These are phyloP conservation scores for Nothomitra cinnamomea DNA, from an alignment of 2,329 filamentous ascomycete species.

Conservation along the genomic window DNA sequence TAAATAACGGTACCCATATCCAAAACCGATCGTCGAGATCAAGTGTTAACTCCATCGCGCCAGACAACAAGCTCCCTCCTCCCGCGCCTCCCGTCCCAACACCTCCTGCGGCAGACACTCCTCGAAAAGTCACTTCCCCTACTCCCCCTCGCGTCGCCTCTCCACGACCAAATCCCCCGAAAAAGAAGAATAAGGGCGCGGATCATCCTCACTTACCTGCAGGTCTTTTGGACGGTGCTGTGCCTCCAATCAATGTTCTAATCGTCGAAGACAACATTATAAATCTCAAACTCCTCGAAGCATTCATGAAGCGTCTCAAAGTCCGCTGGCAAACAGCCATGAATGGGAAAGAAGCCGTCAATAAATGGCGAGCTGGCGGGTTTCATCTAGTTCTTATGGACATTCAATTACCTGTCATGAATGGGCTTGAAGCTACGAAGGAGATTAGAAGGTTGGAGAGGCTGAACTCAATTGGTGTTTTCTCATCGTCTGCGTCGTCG, in stretches of 20 bases:
- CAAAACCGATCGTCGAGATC: not conserved
- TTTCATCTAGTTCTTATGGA: slow-evolving; percentile 98
- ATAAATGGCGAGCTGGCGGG: slow-evolving; percentile 80
- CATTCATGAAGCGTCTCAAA: slow-evolving; percentile 89
- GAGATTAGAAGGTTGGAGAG: slow-evolving; percentile 83
- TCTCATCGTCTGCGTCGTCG: slow-evolving; percentile 39
- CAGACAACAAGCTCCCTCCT: slow-evolving; percentile 15
- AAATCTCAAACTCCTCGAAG: slow-evolving; percentile 82
- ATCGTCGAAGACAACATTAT: slow-evolving; percentile 99
- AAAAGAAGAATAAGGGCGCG: slow-evolving; percentile 34
- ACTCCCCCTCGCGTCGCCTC: slow-evolving; percentile 27
- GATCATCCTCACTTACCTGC: slow-evolving; percentile 34
- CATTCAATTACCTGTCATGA: slow-evolving; percentile 95
- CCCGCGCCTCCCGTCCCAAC: slow-evolving; percentile 21
- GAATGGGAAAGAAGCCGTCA: slow-evolving; percentile 84
- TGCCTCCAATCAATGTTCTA: slow-evolving; percentile 90
- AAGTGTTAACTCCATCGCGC: slow-evolving; percentile 13
- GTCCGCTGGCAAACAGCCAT: slow-evolving; percentile 95
- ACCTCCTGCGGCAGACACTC: slow-evolving; percentile 20
- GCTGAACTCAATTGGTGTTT: slow-evolving; percentile 84
- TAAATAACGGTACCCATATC: slow-evolving; percentile 21
- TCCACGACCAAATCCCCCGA: slow-evolving; percentile 31
- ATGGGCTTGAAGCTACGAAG: slow-evolving; percentile 80
- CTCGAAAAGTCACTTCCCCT: slow-evolving; percentile 20
- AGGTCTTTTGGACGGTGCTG: slow-evolving; percentile 58